A percentile compares a stretch with the other conserved stretches of the same genome.
These are phyloP conservation scores for Caryopteris hybrid DNA, from an alignment of 305 asterid species.

Conservation along the genomic window DNA sequence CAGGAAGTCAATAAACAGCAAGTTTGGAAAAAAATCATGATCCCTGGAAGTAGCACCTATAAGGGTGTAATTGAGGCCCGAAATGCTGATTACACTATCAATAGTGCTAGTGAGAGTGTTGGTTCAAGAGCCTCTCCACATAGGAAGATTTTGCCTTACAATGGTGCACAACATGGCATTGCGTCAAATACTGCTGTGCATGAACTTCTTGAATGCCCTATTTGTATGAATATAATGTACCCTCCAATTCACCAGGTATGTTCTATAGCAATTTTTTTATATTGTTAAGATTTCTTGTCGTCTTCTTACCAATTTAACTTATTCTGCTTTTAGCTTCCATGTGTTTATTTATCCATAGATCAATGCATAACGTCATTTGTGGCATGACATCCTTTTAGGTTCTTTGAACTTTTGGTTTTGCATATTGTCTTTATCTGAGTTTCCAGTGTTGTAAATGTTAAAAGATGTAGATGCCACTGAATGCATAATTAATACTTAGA, in stretches of 20 bases:
- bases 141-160: slow-evolving; percentile 37
- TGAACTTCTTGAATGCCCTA: slow-evolving; percentile 78
- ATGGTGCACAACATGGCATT: slow-evolving; percentile 38
- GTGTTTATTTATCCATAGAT: not conserved
- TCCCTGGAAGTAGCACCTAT: slow-evolving; percentile 48
- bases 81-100: slow-evolving; percentile 42
- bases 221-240: slow-evolving; percentile 67
- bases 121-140: slow-evolving; percentile 45
- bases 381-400: not conserved
- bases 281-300: not conserved
- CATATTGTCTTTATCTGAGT: not conserved
- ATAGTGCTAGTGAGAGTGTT: slow-evolving; percentile 41
- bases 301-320: not conserved
- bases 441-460: not conserved
- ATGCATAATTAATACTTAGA: not conserved
- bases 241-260: slow-evolving; percentile 89
- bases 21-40: slow-evolving; percentile 34
- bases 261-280: slow-evolving; percentile 8
- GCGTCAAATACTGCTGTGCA: slow-evolving; percentile 63
- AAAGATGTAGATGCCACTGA: not conserved
- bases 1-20: slow-evolving; percentile 15
- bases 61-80: slow-evolving; percentile 36
- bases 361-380: not conserved
- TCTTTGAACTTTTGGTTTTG: not conserved
- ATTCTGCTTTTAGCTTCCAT: slow-evolving; percentile 2